A percentile compares a stretch with the other conserved stretches of the same genome.
Conservation (phyloP, 2,329 filamentous ascomycete species). For the Trichoderma koningiopsis region DNA sequence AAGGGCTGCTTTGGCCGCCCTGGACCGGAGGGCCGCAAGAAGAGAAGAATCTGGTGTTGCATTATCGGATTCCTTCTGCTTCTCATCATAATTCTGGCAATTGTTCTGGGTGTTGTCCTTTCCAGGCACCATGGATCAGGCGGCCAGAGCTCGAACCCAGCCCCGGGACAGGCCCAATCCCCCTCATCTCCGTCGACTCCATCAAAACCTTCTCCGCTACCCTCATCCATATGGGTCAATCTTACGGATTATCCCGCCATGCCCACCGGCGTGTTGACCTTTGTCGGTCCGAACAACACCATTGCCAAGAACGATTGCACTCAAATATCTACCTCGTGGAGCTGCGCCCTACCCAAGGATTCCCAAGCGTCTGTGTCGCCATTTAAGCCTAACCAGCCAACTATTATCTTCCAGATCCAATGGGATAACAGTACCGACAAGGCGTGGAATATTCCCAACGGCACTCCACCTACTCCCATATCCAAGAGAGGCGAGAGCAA, state of each 20-base stretch:
- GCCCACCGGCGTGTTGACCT: slow-evolving; percentile 78
- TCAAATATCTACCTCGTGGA: slow-evolving; percentile 75
- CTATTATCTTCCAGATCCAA: slow-evolving; percentile 78
- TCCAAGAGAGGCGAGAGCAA: slow-evolving; percentile 31
- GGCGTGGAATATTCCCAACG: slow-evolving; percentile 53
- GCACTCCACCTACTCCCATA: slow-evolving; percentile 36
- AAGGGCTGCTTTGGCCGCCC: slow-evolving; percentile 61
- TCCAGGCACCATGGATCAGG: slow-evolving; percentile 33
- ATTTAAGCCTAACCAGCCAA: slow-evolving; percentile 69
- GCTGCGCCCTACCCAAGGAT: slow-evolving; percentile 80
- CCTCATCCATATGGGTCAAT: slow-evolving; percentile 69
- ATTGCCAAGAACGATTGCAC: slow-evolving; percentile 70
- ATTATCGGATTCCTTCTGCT: slow-evolving; percentile 54
- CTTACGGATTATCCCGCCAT: slow-evolving; percentile 84
- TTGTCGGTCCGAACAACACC: slow-evolving; percentile 71
- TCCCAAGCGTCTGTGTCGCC: slow-evolving; percentile 65
- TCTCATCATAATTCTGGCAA: slow-evolving; percentile 55
- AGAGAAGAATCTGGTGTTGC: slow-evolving; percentile 60
- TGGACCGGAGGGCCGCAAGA: slow-evolving; percentile 64
- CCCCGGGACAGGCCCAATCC: neutral
- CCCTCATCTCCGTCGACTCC: neutral
- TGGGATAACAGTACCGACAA: slow-evolving; percentile 62
- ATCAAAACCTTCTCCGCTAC: neutral
- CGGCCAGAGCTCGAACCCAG: slow-evolving; percentile 18
- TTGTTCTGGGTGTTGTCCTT: slow-evolving; percentile 62